Conservation (phyloP, 2,329 filamentous ascomycete species). For the Graphiopsis chlorocephala region DNA sequence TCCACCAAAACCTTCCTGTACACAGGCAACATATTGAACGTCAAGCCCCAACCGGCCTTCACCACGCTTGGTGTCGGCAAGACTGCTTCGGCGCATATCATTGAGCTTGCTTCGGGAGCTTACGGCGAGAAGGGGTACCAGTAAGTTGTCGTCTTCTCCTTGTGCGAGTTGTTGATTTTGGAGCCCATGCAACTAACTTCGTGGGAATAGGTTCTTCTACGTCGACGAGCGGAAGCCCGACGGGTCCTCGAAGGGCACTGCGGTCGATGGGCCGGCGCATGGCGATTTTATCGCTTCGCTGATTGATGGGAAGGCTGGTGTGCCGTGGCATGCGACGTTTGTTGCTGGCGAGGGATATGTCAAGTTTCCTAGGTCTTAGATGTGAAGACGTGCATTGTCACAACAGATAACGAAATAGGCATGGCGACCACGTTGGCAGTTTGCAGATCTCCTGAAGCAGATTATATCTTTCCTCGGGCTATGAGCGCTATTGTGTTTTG, state of each 20-base stretch:
- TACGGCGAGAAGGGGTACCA: conserved; percentile 37
- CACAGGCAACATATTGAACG: conserved; percentile 43
- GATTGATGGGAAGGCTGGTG: conserved; percentile 6
- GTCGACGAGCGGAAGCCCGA: conserved; percentile 48
- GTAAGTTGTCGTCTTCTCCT: conserved; percentile 24
- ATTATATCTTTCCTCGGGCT: too few relatives aligned
- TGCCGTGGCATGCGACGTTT: conserved; percentile 25
- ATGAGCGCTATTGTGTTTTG: too few relatives aligned
- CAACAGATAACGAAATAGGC: too few relatives aligned
- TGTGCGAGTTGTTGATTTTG: neutral
- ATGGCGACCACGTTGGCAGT: too few relatives aligned
- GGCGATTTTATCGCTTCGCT: conserved; percentile 21
- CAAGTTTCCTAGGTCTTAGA: conserved; percentile 14
- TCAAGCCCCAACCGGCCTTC: conserved; percentile 25
- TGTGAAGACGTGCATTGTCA: neutral
- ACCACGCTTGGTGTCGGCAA: conserved; percentile 42
- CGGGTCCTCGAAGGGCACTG: conserved; percentile 29
- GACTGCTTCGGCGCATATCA: conserved; percentile 37
- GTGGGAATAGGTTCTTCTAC: conserved; percentile 49
- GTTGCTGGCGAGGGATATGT: conserved; percentile 21
- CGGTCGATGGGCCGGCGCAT: conserved; percentile 20
- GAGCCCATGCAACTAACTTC: conserved; percentile 6
- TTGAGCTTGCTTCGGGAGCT: conserved; percentile 35
- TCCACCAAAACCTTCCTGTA: conserved; percentile 39
- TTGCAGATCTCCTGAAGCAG: too few relatives aligned